These are phyloP conservation scores for Globisporangium takayamanum DNA, from an alignment of 352 stramenopile species.

Conservation along the genomic window DNA sequence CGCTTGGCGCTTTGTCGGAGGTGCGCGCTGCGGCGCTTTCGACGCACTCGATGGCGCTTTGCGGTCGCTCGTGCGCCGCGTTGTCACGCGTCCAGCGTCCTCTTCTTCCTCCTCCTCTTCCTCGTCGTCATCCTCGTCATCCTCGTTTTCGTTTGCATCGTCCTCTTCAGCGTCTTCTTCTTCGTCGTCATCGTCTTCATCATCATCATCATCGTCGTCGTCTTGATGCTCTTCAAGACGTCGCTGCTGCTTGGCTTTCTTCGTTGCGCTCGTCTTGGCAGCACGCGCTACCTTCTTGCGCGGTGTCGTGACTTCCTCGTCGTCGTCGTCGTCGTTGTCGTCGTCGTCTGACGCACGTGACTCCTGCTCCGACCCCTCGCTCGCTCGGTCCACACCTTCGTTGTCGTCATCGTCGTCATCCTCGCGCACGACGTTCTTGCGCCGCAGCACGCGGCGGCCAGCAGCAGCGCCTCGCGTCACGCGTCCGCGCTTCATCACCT, in stretches of 20 bases:
- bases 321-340: conserved; percentile 15
- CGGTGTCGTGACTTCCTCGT: conserved; percentile 21
- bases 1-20: conserved; percentile 18
- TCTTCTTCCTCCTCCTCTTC: conserved; percentile 19
- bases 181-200: conserved; percentile 24
- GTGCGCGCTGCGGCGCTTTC: conserved; percentile 17
- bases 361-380: neutral
- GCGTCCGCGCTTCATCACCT: conserved; percentile 55
- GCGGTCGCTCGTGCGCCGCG: conserved; percentile 25
- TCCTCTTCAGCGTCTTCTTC: conserved; percentile 19
- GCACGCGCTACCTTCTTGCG: conserved; percentile 27
- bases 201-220: conserved; percentile 33
- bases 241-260: conserved; percentile 20
- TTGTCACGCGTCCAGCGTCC: conserved; percentile 11
- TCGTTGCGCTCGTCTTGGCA: conserved; percentile 24
- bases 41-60: conserved; percentile 17
- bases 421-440: conserved; percentile 65
- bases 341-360: conserved; percentile 2
- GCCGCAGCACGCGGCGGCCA: conserved; percentile 48
- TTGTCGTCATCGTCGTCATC: conserved; percentile 18
- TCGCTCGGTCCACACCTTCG: conserved; percentile 10
- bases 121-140: conserved; percentile 26
- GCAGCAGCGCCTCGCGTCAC: conserved; percentile 29
- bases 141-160: conserved; percentile 11
- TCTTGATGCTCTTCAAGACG: conserved; percentile 32